A percentile compares a stretch with the other conserved stretches of the same genome.
These are phyloP conservation scores for Pseudogymnoascus sp. DNA, from an alignment of 2,329 filamentous ascomycete genomes.

Conservation along the genomic window DNA sequence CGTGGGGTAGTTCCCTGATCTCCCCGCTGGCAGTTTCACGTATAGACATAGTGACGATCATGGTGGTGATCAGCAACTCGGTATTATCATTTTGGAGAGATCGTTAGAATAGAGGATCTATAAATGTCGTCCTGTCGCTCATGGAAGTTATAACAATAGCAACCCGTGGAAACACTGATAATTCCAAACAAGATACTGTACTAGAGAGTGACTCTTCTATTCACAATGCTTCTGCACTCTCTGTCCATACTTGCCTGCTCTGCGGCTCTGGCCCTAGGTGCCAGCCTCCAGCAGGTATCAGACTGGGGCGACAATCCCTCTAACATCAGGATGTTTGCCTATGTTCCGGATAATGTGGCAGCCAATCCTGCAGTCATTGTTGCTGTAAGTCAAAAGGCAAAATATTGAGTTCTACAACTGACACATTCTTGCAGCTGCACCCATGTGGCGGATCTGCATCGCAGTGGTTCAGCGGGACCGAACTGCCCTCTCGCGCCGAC, in stretches of 20 bases:
- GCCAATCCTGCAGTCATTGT: constrained; percentile 44
- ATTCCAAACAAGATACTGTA: not conserved
- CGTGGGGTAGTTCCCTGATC: not conserved
- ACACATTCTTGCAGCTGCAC: constrained; percentile 27
- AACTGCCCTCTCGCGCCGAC: constrained; percentile 44
- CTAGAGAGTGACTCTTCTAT: not conserved
- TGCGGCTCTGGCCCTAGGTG: not conserved
- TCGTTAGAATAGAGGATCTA: not conserved
- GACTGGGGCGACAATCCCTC: constrained; percentile 34
- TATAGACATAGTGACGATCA: not conserved
- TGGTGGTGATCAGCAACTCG: not conserved
- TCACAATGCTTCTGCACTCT: not conserved
- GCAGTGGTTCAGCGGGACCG: constrained; percentile 40
- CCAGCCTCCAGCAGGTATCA: constrained; percentile 24
- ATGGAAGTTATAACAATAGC: not conserved
- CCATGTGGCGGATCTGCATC: constrained; percentile 47
- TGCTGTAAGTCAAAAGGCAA: constrained; percentile 30
- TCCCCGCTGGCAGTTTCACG: not conserved
- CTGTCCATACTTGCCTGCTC: not conserved
- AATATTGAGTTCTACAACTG: not conserved
- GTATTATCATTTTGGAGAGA: not conserved
- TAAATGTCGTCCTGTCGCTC: not conserved
- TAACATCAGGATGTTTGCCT: constrained; percentile 36
- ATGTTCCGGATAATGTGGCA: constrained; percentile 37
- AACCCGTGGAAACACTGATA: not conserved